Percentiles rank a stretch among this genome's conserved stretches.
phyloP scores from a whole-genome alignment of 495 filamentous ascomycete genomes.

The Penicillium herquei region DNA sequence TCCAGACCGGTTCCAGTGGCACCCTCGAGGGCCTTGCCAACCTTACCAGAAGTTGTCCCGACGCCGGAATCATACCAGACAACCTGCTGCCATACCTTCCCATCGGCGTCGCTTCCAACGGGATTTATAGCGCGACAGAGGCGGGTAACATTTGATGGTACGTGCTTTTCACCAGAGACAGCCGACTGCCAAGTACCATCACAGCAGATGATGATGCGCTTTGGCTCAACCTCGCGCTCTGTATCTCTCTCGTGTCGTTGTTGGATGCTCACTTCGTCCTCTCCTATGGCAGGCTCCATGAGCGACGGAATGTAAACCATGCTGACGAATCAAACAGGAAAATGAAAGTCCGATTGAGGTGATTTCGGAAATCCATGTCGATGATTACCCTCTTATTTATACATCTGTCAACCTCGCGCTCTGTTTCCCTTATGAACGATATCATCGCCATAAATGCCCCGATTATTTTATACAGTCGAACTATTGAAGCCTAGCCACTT shows the following conservation, averaged over 20 bases:
- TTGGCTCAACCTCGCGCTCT: not conserved
- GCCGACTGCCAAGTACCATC: slow-evolving; percentile 30
- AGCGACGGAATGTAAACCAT: not conserved
- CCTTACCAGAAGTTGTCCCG: slow-evolving; percentile 11
- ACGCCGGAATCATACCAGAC: slow-evolving; percentile 33
- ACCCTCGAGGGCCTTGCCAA: slow-evolving; percentile 17
- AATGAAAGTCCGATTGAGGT: not conserved
- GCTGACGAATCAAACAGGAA: not conserved
- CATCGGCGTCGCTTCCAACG: slow-evolving; percentile 14
- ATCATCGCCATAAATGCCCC: too few relatives aligned
- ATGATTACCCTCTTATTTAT: too few relatives aligned
- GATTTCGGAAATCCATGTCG: too few relatives aligned
- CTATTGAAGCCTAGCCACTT: not conserved
- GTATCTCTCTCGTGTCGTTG: not conserved
- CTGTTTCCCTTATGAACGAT: too few relatives aligned
- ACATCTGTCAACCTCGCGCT: too few relatives aligned
- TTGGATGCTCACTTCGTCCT: not conserved
- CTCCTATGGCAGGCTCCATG: not conserved
- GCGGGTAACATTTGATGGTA: slow-evolving; percentile 27
- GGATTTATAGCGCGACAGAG: slow-evolving; percentile 21
- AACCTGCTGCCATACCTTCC: slow-evolving; percentile 23
- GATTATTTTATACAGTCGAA: not conserved
- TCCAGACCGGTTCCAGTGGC: slow-evolving; percentile 20
- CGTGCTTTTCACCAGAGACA: slow-evolving; percentile 20
- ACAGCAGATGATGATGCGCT: slow-evolving; percentile 30